Base-by-base conservation (phyloP, 768 basidiomycete species). In the Mycena rebaudengoi region DNA sequence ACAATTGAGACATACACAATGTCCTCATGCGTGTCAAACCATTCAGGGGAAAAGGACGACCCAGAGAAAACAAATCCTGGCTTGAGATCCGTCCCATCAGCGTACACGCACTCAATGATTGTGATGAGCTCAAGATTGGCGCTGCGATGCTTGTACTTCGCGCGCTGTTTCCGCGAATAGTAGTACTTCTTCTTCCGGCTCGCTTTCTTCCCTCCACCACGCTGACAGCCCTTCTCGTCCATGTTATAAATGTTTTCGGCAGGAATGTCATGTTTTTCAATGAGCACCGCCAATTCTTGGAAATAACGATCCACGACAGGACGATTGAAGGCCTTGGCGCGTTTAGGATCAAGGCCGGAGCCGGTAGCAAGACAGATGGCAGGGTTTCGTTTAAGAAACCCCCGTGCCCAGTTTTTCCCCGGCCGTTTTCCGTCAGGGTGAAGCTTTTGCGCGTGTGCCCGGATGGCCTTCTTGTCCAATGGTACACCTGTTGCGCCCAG, bases 81-180 rank as follows among this genome's bases (percentile, higher is more conserved):
- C 16, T 43, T 30, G 18, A 76, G 32, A 25, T 39, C 58, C 5
- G 64, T 53, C 3, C 78, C 76, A 58, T 77, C 75, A 0, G 77
- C 74, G 32, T 67, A 72, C 2, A 76, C 61, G 64, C 70, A 70
- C 52, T 79, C 76, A 32, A 80, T 71, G 41, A 80, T 60, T 0
- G 77, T 79, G 29, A 80, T 70, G 2, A 78, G 70, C 60, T 79
- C 71, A 1, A 75, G 67, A 35, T 76, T 73, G 7, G 56, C 73
- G 52, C 65, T 71, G 12, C 54, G 60, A 7, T 69, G 54, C 26
- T 71, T 62, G 51, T 71, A 69, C 13, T 55, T 44, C 5, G 48
- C 21, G 12, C 44, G 52, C 14, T 59, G 32, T 3, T 59, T 52
- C 1, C 35, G 18, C 10, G 18, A 37, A 37, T n/a, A n/a, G n/a